Evolutionary conservation across 2,329 filamentous ascomycete species (phyloP).

Genomic region (Zymoseptoria passerinii): DNA sequence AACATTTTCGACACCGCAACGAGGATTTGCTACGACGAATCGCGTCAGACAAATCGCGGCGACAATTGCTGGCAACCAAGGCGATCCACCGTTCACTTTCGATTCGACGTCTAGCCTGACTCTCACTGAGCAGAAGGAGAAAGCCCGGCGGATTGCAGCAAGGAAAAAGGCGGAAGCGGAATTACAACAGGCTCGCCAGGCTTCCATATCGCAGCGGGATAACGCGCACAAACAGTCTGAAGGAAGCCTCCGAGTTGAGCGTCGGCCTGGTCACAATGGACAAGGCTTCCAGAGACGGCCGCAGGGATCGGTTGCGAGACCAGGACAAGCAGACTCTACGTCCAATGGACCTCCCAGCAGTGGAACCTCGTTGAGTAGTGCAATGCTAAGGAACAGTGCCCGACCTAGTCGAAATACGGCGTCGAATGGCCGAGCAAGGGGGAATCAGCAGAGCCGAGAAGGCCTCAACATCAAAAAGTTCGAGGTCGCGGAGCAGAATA

Average conservation of each 20-base stretch:
- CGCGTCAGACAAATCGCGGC: slow-evolving; percentile 6
- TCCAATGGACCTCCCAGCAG: background rate
- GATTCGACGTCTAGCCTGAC: slow-evolving; percentile 20
- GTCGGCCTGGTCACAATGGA: background rate
- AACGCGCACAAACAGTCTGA: background rate
- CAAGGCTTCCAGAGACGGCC: background rate
- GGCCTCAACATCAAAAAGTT: background rate
- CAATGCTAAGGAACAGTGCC: background rate
- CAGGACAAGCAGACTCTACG: background rate
- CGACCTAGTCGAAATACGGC: background rate
- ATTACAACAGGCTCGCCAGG: slow-evolving; percentile 2
- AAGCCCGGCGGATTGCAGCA: slow-evolving; percentile 3
- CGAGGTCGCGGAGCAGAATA: background rate
- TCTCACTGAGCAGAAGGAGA: slow-evolving; percentile 16
- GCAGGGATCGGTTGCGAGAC: background rate
- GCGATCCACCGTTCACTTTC: slow-evolving; percentile 6
- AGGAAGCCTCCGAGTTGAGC: background rate
- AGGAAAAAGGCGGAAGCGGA: slow-evolving; percentile 7
- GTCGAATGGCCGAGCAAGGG: background rate
- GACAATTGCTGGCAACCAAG: slow-evolving; percentile 3
- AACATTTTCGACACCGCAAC: slow-evolving; percentile 3
- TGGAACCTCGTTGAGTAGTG: background rate
- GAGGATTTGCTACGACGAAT: slow-evolving; percentile 9
- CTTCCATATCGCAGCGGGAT: background rate
- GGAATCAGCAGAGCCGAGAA: background rate